Base-by-base conservation (phyloP, 129 eudicot species). In the Chrysanthemum makinoi region DNA sequence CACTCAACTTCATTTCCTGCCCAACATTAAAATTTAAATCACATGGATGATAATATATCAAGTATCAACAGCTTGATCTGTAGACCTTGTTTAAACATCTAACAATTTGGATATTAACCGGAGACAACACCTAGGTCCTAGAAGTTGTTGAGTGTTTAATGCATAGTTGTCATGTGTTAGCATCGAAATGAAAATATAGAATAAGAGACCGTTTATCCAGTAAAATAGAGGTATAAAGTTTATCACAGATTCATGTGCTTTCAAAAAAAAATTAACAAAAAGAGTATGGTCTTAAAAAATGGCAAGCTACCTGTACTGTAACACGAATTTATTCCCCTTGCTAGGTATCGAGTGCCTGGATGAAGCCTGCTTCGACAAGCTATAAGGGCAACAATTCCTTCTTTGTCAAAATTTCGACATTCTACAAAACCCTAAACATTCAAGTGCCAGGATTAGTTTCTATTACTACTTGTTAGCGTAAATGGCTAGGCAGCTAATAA, bases 321-420 rank as follows among this genome's bases (percentile, higher is more conserved):
- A 72, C 98, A 94, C 2, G 97, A 82, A 71, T 94, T 94, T 33
- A 94, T 28, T 72, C 98, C 98, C 82, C 98, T 89, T 20, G 98
- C 98, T 83, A 94, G 77, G 81, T 89, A 94, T 62, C 98, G 93
- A 62, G 98, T 94, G 53, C 98, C 98, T 11, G 98, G 98, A 83
- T 94, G 98, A 80, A 94, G 85, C 83, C 98, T 94, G 83, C 98
- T 94, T 68, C 98, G 87, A 66, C 98, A 97, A 73, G 98, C 98
- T 74, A 70, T 84, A 72, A 94, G 93, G 64, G 97, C 98, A 81
- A 94, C 90, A 56, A 85, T 51, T 48, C 98, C 98, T 80, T 94
- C 98, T 63, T 90, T 88, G 59, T 96, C 91, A 64, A 94, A 94
- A 83, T 77, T 89, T 75, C 95, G 86, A 73, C 83, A 89, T 74